Percentiles rank a stretch among this genome's conserved stretches.
Evolutionary conservation across 257 asterid species (phyloP).

Genomic region (Penstemon newberryi): DNA sequence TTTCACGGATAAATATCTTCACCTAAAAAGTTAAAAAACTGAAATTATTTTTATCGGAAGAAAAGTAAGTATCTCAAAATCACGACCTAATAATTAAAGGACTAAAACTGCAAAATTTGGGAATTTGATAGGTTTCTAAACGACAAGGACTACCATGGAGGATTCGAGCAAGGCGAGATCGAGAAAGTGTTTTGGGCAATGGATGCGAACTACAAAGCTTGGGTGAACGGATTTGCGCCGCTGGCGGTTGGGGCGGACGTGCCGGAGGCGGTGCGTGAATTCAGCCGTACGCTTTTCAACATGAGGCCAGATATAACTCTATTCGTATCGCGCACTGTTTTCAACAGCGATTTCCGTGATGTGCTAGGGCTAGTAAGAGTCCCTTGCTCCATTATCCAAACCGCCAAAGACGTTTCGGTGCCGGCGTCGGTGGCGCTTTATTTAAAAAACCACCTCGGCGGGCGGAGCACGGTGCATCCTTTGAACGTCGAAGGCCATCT

Average conservation of each 20-base stretch:
- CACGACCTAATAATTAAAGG: too few species aligned
- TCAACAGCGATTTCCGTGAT: slow-evolving; percentile 73
- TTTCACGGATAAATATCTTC: too few species aligned
- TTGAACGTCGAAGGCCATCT: slow-evolving; percentile 75
- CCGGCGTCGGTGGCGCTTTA: slow-evolving; percentile 81
- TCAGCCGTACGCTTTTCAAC: slow-evolving; percentile 80
- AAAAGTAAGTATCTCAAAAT: too few species aligned
- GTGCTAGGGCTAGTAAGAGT: slow-evolving; percentile 69
- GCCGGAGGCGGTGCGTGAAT: slow-evolving; percentile 84
- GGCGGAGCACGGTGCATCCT: slow-evolving; percentile 66
- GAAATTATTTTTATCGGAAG: too few species aligned
- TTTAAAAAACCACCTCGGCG: slow-evolving; percentile 75
- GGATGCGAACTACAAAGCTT: slow-evolving; percentile 87
- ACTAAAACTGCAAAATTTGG: too few species aligned
- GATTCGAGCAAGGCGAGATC: slow-evolving; percentile 73
- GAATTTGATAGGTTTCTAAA: slow-evolving; percentile 54
- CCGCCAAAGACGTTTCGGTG: slow-evolving; percentile 78
- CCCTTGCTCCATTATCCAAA: slow-evolving; percentile 86
- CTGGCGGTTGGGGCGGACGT: slow-evolving; percentile 96
- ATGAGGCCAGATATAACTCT: slow-evolving; percentile 93
- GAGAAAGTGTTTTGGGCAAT: slow-evolving; percentile 76
- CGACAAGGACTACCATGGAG: slow-evolving; percentile 80
- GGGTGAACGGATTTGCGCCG: slow-evolving; percentile 94
- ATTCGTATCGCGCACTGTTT: slow-evolving; percentile 69
- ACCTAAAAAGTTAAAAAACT: too few species aligned